These are phyloP conservation scores for Suillus fuscotomentosus DNA, from an alignment of 768 basidiomycete genomes.

Conservation along the genomic window DNA sequence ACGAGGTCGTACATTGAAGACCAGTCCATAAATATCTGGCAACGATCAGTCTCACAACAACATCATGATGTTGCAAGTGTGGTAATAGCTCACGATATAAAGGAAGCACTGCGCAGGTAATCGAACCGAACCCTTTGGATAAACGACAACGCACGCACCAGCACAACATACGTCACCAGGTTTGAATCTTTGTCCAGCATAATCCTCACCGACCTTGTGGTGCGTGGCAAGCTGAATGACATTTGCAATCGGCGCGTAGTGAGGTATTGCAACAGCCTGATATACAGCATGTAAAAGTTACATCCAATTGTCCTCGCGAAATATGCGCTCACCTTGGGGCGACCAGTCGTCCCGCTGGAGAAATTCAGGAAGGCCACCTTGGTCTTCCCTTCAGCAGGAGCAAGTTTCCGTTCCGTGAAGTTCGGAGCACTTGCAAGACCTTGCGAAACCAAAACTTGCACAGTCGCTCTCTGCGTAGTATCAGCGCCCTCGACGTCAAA, in stretches of 20 bases:
- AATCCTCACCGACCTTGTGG: conserved; percentile 45
- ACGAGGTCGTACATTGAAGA: conserved; percentile 47
- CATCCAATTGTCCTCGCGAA: not conserved
- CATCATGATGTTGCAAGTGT: not conserved
- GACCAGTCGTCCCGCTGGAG: conserved; percentile 76
- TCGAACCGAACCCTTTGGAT: not conserved
- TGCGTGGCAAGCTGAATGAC: conserved; percentile 60
- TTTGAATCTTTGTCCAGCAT: conserved; percentile 49
- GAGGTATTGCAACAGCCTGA: conserved; percentile 61
- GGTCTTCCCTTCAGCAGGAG: conserved; percentile 59
- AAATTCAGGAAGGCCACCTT: conserved; percentile 73
- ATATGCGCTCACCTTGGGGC: conserved; percentile 53
- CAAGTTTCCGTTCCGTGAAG: conserved; percentile 52
- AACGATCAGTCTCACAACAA: not conserved
- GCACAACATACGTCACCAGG: conserved; percentile 61
- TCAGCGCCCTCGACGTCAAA: conserved; percentile 26
- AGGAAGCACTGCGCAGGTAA: conserved; percentile 46
- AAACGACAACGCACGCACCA: conserved; percentile 36
- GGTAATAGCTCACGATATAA: conserved; percentile 50
- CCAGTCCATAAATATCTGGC: conserved; percentile 66
- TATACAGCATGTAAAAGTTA: not conserved
- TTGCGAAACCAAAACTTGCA: conserved; percentile 47
- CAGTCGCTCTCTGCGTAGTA: conserved; percentile 26
- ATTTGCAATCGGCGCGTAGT: conserved; percentile 59
- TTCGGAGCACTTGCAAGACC: conserved; percentile 39